Percentiles rank a stretch among this genome's conserved stretches.
Conservation (phyloP, 179 eudicot genomes). For the Drosera spatulata region DNA sequence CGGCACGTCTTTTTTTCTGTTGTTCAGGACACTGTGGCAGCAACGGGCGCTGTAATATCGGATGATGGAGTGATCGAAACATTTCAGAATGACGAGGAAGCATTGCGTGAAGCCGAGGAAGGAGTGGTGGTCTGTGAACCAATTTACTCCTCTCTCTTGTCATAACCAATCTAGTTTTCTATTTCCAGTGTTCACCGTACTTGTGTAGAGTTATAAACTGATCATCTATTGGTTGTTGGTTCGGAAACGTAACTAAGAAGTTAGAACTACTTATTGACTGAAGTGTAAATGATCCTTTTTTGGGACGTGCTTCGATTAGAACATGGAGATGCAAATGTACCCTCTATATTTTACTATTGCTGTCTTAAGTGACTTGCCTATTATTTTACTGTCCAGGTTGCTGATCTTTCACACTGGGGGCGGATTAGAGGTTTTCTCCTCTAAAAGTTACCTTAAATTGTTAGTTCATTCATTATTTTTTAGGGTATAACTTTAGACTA, state of each 20-base stretch:
- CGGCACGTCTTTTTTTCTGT: too few species aligned
- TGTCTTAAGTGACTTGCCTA: not conserved
- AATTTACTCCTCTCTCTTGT: not conserved
- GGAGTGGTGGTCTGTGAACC: slow-evolving; percentile 33
- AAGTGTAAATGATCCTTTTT: not conserved
- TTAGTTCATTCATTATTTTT: not conserved
- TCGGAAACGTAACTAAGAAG: too few species aligned
- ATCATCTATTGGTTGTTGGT: too few species aligned
- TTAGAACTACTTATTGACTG: too few species aligned
- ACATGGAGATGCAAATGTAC: not conserved
- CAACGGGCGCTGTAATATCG: slow-evolving; percentile 22
- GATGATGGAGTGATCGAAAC: slow-evolving; percentile 37
- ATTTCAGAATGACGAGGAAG: slow-evolving; percentile 34
- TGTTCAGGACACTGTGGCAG: slow-evolving; percentile 31
- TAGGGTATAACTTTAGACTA: too few species aligned
- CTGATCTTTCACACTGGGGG: slow-evolving; percentile 60
- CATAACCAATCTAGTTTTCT: not conserved
- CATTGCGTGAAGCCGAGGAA: slow-evolving; percentile 34
- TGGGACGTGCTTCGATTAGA: not conserved
- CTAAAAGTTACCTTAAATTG: not conserved
- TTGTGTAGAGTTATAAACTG: not conserved
- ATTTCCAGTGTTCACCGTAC: too few species aligned
- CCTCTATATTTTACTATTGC: not conserved
- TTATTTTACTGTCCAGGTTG: slow-evolving; percentile 26
- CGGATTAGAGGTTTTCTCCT: slow-evolving; percentile 45